Conservation (phyloP, 805 yeast genomes). For the Monosporozyma unispora region DNA sequence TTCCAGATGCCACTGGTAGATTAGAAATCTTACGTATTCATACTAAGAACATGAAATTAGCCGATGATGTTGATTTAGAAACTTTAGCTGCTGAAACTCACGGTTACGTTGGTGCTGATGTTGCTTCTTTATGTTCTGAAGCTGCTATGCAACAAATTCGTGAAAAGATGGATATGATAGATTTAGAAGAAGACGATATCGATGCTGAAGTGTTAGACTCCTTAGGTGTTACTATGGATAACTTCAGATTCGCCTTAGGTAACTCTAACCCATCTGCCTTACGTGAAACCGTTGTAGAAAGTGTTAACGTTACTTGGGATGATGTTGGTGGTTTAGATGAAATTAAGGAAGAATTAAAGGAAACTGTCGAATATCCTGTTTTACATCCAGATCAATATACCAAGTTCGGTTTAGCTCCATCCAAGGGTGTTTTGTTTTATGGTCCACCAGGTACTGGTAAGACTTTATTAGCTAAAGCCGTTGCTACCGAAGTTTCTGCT, state of each 20-base stretch:
- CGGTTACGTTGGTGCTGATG: slow-evolving; percentile 99
- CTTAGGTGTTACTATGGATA: slow-evolving; percentile 97
- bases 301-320: slow-evolving; percentile 98
- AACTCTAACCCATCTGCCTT: slow-evolving; percentile 97
- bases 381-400: slow-evolving; percentile 97
- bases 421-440: slow-evolving; percentile 96
- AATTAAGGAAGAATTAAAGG: slow-evolving; percentile 93
- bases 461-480: slow-evolving; percentile 95
- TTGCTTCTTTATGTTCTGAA: slow-evolving; percentile 98
- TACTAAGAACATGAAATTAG: slow-evolving; percentile 97
- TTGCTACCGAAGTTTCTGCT: slow-evolving; percentile 98
- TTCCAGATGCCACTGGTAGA: slow-evolving; percentile 98
- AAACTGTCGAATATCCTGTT: slow-evolving; percentile 98
- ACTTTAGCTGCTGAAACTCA: slow-evolving; percentile 95
- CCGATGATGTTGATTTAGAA: slow-evolving; percentile 91
- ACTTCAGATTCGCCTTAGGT: slow-evolving; percentile 95
- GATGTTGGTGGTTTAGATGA: slow-evolving; percentile 98
- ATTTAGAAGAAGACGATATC: slow-evolving; percentile 46
- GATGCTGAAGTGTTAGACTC: slow-evolving; percentile 96
- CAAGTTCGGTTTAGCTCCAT: slow-evolving; percentile 95
- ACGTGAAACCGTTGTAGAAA: slow-evolving; percentile 98
- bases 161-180: slow-evolving; percentile 95
- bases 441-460: slow-evolving; percentile 99
- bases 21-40: slow-evolving; percentile 93
- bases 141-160: slow-evolving; percentile 99